Conservation (phyloP, 306 rosid species). For the Geum urbanum region DNA sequence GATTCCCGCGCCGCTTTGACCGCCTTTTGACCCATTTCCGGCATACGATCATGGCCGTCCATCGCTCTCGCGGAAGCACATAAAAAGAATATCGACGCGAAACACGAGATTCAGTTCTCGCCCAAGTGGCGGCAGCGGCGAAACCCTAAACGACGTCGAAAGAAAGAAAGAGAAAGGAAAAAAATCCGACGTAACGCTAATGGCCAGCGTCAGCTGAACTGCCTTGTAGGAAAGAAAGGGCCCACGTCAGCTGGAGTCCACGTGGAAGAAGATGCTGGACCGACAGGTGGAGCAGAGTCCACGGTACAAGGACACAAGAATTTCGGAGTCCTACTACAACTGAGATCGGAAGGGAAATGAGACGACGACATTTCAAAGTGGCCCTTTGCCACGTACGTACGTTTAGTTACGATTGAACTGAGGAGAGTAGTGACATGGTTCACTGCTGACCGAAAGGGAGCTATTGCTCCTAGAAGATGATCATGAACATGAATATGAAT, state of each 20-base stretch:
- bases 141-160: neutral
- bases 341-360: neutral
- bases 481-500: no score
- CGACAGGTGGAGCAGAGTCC: slow-evolving; percentile 1
- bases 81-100: neutral
- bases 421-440: neutral
- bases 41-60: neutral
- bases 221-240: no score
- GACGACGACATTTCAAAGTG: neutral
- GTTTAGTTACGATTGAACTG: no score
- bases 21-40: slow-evolving; percentile 20
- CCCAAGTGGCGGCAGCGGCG: neutral
- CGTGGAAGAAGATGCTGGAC: neutral
- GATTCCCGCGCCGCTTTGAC: slow-evolving; percentile 32
- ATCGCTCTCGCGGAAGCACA: neutral
- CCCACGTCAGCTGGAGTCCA: neutral
- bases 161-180: no score
- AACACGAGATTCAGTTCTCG: slow-evolving; percentile 1
- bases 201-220: no score
- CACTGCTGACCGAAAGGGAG: slow-evolving; percentile 7
- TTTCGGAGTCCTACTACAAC: neutral
- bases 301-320: slow-evolving; percentile 11
- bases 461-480: no score
- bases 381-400: slow-evolving; percentile 13
- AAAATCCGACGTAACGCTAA: no score